Base-by-base conservation (phyloP, 306 rosid genomes). In the Crataegus laevigata region DNA sequence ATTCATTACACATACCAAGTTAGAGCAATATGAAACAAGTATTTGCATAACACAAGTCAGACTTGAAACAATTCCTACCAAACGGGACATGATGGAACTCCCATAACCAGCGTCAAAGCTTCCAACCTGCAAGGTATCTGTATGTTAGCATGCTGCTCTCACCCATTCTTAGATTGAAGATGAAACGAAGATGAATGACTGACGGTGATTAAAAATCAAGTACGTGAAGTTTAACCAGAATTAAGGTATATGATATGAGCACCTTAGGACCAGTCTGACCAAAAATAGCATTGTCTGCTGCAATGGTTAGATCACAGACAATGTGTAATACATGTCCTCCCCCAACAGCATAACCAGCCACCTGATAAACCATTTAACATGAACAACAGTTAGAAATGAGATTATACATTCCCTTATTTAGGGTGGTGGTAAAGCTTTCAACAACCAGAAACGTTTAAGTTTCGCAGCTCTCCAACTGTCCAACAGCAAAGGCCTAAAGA, bases 231-330 rank as follows among this genome's bases (percentile, higher is more conserved):
- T 60, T n/a, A 77, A 55, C 72, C 32, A 76, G 36, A 45, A 25
- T n/a, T 2, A 68, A 40, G 75, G 32, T 8, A 69, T 3, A 38
- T 25, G 3, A 59, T 59, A 66, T 15, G 75, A 79, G 71, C 72
- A 94, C 97, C 98, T 91, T 94, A 61, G 98, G 98, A 78, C 98
- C 98, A 45, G 97, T 94, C 86, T 94, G 98, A 73, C 98, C 98
- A 78, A 94, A 91, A 55, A 91, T 83, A 32, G 96, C 96, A 85
- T 94, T 91, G 75, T 90, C 96, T 40, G 96, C 97, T 58, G 97
- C 96, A 68, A 94, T 91, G 57, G 98, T 94, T 66, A 94, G 85
- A 85, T 91, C 98, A 77, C 96, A 91, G 61, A 91, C 91, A 96
- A 94, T 91, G 71, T 87, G 97, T 45, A 90, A 68, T 66, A 94